phyloP scores from a whole-genome alignment of 2,329 filamentous ascomycete species.

The Drechmeria coniospora region DNA sequence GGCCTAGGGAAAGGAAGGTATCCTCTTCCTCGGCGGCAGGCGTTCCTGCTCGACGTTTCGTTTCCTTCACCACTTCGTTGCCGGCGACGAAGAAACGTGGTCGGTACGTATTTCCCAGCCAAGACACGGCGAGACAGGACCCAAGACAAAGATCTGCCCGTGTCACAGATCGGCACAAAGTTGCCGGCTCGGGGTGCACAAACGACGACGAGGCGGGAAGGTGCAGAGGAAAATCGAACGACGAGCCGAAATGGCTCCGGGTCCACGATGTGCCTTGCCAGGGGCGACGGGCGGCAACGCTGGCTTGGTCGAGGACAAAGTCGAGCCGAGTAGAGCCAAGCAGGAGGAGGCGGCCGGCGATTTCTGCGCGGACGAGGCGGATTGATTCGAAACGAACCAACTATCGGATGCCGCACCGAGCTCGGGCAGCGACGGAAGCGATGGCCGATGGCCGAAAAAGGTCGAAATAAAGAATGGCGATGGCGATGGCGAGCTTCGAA shows the following conservation, averaged over 20 bases:
- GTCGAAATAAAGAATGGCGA: too few species aligned
- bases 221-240: slow-evolving; percentile 3
- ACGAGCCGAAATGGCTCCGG: neutral
- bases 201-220: slow-evolving; percentile 6
- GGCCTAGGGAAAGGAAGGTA: neutral
- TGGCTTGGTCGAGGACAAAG: neutral
- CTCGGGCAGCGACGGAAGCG: too few species aligned
- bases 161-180: slow-evolving; percentile 7
- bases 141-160: slow-evolving; percentile 1
- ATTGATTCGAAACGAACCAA: neutral
- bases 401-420: too few species aligned
- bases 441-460: too few species aligned
- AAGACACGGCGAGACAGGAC: neutral
- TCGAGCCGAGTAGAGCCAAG: neutral
- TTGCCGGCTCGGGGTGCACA: slow-evolving; percentile 9
- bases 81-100: neutral
- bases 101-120: neutral
- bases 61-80: neutral
- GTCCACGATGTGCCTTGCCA: too few species aligned
- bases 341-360: neutral
- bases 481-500: too few species aligned
- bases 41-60: too few species aligned
- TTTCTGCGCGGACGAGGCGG: neutral
- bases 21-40: neutral
- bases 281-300: neutral